Base-by-base conservation (phyloP, 345 rosid species). In the Anastatica hierochuntica region DNA sequence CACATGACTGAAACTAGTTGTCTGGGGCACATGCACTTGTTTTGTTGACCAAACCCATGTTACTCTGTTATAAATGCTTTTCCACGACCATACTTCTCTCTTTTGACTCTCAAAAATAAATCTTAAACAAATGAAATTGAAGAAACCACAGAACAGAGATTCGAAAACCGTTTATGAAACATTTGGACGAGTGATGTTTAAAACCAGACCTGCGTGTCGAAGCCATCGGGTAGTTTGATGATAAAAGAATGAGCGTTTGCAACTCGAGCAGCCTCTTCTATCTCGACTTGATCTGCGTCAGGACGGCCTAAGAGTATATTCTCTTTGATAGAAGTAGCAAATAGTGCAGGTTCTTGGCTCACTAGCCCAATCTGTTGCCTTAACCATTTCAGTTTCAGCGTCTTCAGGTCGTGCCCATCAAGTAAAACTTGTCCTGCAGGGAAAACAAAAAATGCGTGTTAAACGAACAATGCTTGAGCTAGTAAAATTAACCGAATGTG, bases 241-340 rank as follows among this genome's bases (percentile, higher is more conserved):
- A 90, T 79, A 74, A 90, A 90, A 9, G 98, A 90, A 72, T 90
- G 85, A 1, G 98, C 98, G 55, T 90, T 90, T 34, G 98, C 98
- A 8, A 90, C 98, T 68, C 92, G 75, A 41, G 98, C 98, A 9
- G 98, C 98, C 57, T 87, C 98, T 43, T 90, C 98, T 0, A 90
- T 67, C 73, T 90, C 98, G 3, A 70, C 75, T 53, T 59, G 79
- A 54, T 76, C 77, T 2, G 98, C 92, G 44, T 79, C 92, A 0
- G 98, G 88, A 63, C 98, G 81, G 64, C 96, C 98, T 56, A 90
- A 66, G 14, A 90, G 79, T 65, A 90, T 84, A 63, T 90, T 90
- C 58, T 90, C 98, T 72, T 77, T 90, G 56, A 90, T 90, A 60
- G 89, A 77, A 69, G 98, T 87, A 1, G 98, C 98, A 27, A 90